Conservation (phyloP, 2,329 filamentous ascomycete genomes). For the Aureobasidium musti region DNA sequence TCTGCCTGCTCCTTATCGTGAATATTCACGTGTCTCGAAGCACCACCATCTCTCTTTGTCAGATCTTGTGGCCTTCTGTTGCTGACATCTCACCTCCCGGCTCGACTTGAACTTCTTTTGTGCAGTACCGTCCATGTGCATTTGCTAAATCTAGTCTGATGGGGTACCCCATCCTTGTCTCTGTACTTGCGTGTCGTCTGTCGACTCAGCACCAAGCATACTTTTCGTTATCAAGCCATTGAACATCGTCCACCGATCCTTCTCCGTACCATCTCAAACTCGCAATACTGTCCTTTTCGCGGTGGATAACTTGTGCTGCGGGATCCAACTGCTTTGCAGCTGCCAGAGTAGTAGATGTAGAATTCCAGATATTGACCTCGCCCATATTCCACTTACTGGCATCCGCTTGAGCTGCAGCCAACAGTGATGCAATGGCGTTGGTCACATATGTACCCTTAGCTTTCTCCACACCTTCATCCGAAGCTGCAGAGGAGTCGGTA, state of each 20-base stretch:
- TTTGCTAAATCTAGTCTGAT: background rate
- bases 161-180: background rate
- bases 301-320: slow-evolving; percentile 53
- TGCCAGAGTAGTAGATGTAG: slow-evolving; percentile 54
- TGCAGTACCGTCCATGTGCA: background rate
- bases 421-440: slow-evolving; percentile 61
- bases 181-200: background rate
- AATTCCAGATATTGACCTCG: slow-evolving; percentile 82
- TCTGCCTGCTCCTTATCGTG: background rate
- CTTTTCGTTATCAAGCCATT: slow-evolving; percentile 77
- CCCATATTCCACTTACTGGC: slow-evolving; percentile 70
- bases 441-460: slow-evolving; percentile 40
- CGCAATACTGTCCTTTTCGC: slow-evolving; percentile 68
- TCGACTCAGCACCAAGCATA: slow-evolving; percentile 68
- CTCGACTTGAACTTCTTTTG: background rate
- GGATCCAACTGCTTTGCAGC: slow-evolving; percentile 52
- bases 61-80: background rate
- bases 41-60: background rate
- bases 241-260: slow-evolving; percentile 54
- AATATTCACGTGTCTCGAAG: background rate
- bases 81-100: background rate
- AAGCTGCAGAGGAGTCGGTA: slow-evolving; percentile 35
- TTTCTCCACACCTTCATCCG: slow-evolving; percentile 32
- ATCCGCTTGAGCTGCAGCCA: slow-evolving; percentile 67
- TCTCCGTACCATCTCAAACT: slow-evolving; percentile 71